Evolutionary conservation across 1,284 basidiomycete genomes (phyloP).

Genomic region (Ganoderma sinense): DNA sequence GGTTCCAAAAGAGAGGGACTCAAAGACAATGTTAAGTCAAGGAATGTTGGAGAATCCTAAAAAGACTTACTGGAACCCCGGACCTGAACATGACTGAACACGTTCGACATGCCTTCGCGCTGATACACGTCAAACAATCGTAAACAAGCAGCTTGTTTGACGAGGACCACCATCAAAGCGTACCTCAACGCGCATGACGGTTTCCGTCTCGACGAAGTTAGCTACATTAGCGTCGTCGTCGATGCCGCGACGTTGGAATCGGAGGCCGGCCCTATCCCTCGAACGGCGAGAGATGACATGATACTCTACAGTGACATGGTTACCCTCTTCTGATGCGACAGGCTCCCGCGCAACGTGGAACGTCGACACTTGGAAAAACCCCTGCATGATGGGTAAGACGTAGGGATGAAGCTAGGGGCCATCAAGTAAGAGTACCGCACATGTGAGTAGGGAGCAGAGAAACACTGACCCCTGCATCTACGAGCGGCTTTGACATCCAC

Average conservation of each 20-base stretch:
- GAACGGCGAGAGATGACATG: constrained; percentile 87
- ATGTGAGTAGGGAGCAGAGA: neutral
- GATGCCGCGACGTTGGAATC: constrained; percentile 95
- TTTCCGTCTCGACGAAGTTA: constrained; percentile 95
- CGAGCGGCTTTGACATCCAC: constrained; percentile 76
- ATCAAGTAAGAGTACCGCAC: neutral
- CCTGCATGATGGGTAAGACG: constrained; percentile 90
- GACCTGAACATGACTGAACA: constrained; percentile 90
- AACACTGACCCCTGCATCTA: constrained; percentile 72
- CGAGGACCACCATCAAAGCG: constrained; percentile 28
- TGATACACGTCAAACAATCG: constrained; percentile 36
- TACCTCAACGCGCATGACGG: constrained; percentile 83
- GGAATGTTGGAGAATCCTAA: constrained; percentile 2
- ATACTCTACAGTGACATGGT: constrained; percentile 62
- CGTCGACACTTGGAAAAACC: constrained; percentile 78
- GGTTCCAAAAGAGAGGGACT: constrained; percentile 93
- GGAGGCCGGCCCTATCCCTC: constrained; percentile 89
- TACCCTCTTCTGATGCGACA: constrained; percentile 52
- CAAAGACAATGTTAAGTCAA: constrained; percentile 18
- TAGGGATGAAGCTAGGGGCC: constrained; percentile 73
- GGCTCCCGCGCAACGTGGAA: constrained; percentile 71
- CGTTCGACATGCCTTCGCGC: constrained; percentile 75
- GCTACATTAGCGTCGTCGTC: constrained; percentile 87
- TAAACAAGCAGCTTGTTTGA: neutral
- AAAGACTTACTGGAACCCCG: constrained; percentile 81